Evolutionary conservation across 1,284 basidiomycete species (phyloP), one percentile per base, ranked within the genome.

Genomic region (Naganishia liquefaciens): DNA sequence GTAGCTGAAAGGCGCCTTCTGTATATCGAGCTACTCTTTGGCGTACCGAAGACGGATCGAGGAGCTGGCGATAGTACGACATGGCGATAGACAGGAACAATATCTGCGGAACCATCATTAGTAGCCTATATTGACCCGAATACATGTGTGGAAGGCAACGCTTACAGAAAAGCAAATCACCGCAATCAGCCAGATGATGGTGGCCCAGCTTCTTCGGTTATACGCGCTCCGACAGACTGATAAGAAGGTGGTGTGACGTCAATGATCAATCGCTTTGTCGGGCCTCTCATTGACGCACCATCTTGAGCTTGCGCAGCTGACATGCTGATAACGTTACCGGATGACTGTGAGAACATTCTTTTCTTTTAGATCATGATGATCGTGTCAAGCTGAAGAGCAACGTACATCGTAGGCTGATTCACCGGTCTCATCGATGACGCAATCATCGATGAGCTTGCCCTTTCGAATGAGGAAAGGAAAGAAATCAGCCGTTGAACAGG

Each of bases 61-160:
- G 81, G 10, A 85, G 73, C 78, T 91, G 89, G 27, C 85, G 84
- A 74, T 87, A 86, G 79, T 86, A 91, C 10, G 81, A 80, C 72
- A 87, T 86, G 1, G 85, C 83, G 68, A 88, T 75, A 55, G 83
- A 70, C 42, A 84, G 81, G 80, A 89, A 88, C 61, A 89, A 73
- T 23, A 81, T 68, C 62, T 85, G 80, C 44, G 86, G 71, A 84
- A 17, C 47, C 40, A 46, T 13, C 15, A 25, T 68, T n/a, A 68
- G 64, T 19, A n/a, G 21, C 33, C 49, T 53, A 19, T n/a, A 23
- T 13, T 37, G 10, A 7, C 10, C 2, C 33, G 10, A 7, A 28
- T 15, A 19, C 23, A 27, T 19, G 11, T 60, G 25, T 25, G 15
- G 6, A 27, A 54, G 11, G n/a, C 11, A 11, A 19, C 23, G 37